Evolutionary conservation across 192 early-diverging fungal genomes (phyloP), one percentile per base, ranked within the genome.

Genomic region (Glomus cerebriforme): DNA sequence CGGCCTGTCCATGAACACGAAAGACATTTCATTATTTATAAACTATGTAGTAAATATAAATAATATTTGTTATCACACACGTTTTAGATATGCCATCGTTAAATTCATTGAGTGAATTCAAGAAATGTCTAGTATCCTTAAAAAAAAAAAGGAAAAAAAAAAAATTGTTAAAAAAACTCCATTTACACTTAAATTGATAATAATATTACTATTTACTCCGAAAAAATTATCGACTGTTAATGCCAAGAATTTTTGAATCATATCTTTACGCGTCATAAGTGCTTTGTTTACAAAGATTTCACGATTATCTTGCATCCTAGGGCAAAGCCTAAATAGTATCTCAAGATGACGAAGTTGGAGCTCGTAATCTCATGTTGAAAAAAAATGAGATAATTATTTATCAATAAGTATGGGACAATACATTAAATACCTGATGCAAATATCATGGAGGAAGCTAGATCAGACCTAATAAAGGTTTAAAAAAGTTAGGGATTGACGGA

Each of bases 321-420:
- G 73, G 10, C 54, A 75, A n/a, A 75, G 32, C 4, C 73, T 26
- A 32, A 75, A 75, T n/a, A 75, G 59, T 19, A 75, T 75, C 32
- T 75, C 73, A 12, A 75, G 34, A 24, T 75, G 73, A 3, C 73
- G 29, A 37, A 75, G 49, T 75, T 75, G 73, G 31, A 75, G 73
- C 34, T 75, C 73, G 13, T 75, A 75, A 60, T 75, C 73, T 75
- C 9, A 58, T 29, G 2, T 29, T 24, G 5, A 29, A 6, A 34
- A 13, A 22, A 62, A 59, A 34, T 8, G 24, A 17, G 12, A 17
- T 22, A 74, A 34, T 39, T 62, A 8, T 24, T 32, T n/a, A n/a
- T n/a, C n/a, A n/a, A 47, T 24, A 10, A 43, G 12, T 3, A 34
- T 27, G 3, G 2, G 34, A 37, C 15, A 29, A 9, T 29, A 34